phyloP scores from a whole-genome alignment of 805 yeast species.

The Yarrowia sp. region DNA sequence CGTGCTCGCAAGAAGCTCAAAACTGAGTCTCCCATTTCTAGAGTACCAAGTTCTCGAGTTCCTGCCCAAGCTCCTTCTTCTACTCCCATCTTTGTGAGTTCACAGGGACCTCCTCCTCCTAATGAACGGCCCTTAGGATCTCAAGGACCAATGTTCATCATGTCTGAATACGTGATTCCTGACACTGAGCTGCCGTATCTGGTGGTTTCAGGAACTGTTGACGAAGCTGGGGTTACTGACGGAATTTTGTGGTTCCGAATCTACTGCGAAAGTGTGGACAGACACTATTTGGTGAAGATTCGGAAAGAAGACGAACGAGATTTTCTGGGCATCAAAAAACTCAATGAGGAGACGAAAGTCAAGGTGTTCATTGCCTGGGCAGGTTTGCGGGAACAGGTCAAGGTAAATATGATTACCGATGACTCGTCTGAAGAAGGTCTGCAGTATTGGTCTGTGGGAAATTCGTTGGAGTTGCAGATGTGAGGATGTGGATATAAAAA shows the following conservation, averaged over 20 bases:
- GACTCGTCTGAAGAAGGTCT: too few species aligned
- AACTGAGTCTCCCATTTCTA: neutral
- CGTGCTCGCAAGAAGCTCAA: neutral
- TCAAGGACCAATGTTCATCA: neutral
- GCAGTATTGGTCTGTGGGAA: constrained; percentile 3
- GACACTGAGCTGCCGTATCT: neutral
- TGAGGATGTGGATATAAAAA: neutral
- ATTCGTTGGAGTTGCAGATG: constrained; percentile 1
- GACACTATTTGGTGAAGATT: neutral
- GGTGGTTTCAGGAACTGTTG: neutral
- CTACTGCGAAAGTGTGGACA: neutral
- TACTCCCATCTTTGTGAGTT: too few species aligned
- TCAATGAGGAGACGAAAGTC: neutral
- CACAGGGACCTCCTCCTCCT: too few species aligned
- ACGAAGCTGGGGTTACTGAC: neutral
- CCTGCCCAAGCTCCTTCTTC: too few species aligned
- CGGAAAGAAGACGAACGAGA: neutral
- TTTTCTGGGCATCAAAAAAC: neutral
- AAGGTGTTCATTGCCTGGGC: neutral
- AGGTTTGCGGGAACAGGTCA: neutral
- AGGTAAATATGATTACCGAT: neutral
- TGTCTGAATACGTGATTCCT: neutral
- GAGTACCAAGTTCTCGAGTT: neutral
- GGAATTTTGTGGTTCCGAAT: neutral
- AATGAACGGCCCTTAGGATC: too few species aligned